Evolutionary conservation across 2,329 filamentous ascomycete genomes (phyloP).

Genomic region (Venturia asperata): DNA sequence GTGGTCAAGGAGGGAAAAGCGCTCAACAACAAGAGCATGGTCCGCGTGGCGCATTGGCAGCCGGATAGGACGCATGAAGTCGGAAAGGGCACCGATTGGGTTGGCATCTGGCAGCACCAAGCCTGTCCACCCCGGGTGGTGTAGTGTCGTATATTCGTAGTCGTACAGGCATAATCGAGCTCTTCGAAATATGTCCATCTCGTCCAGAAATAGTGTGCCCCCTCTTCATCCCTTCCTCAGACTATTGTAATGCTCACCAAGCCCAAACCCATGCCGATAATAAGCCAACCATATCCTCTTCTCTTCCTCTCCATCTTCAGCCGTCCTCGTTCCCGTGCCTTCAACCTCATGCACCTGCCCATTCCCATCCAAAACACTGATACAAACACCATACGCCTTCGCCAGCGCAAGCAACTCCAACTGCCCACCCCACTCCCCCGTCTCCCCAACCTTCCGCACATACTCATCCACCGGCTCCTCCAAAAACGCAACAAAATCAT

Average conservation of each 20-base stretch:
- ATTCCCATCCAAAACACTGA: slow-evolving; percentile 76
- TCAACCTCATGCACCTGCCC: slow-evolving; percentile 71
- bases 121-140: not conserved
- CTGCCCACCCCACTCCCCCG: slow-evolving; percentile 94
- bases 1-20: slow-evolving; percentile 43
- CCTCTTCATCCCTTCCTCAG: slow-evolving; percentile 23
- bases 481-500: slow-evolving; percentile 80
- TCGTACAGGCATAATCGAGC: not conserved
- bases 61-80: slow-evolving; percentile 50
- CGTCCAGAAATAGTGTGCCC: too few relatives aligned
- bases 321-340: too few relatives aligned
- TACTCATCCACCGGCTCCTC: slow-evolving; percentile 73
- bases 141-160: not conserved
- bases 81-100: slow-evolving; percentile 45
- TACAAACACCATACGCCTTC: slow-evolving; percentile 68
- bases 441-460: slow-evolving; percentile 68
- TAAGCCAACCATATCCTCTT: slow-evolving; percentile 84
- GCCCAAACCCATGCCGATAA: slow-evolving; percentile 85
- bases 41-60: slow-evolving; percentile 47
- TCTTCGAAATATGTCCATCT: not conserved
- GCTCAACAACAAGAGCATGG: slow-evolving; percentile 35
- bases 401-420: slow-evolving; percentile 82
- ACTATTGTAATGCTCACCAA: slow-evolving; percentile 91
- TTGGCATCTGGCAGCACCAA: slow-evolving; percentile 42
- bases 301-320: slow-evolving; percentile 35